Percentiles rank a stretch among this genome's conserved stretches.
These are phyloP conservation scores for Botryosphaeria agaves DNA, from an alignment of 2,329 filamentous ascomycete genomes.

Conservation along the genomic window DNA sequence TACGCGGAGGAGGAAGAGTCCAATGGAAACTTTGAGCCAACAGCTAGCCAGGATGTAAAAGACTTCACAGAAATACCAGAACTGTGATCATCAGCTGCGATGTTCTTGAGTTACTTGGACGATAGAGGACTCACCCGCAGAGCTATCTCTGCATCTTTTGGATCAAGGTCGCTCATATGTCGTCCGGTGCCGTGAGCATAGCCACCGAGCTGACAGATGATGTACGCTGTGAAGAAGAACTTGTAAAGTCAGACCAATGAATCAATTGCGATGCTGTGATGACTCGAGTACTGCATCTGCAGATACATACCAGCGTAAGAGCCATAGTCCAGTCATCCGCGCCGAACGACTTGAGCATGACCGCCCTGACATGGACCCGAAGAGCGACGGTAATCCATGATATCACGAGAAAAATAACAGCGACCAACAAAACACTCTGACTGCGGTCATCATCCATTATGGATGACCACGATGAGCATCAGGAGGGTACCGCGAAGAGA, in stretches of 20 bases:
- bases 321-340: constrained; percentile 25
- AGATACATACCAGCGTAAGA: constrained; percentile 13
- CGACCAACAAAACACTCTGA: constrained; percentile 5
- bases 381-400: constrained; percentile 19
- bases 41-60: constrained; percentile 32
- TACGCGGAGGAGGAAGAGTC: constrained; percentile 35
- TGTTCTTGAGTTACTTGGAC: background rate
- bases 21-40: constrained; percentile 33
- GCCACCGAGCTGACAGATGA: constrained; percentile 21
- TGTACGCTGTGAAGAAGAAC: constrained; percentile 21
- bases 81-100: constrained; percentile 9
- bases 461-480: no score
- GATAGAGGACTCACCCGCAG: constrained; percentile 9
- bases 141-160: constrained; percentile 12
- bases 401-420: constrained; percentile 19
- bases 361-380: constrained; percentile 19
- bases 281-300: no score
- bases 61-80: constrained; percentile 40
- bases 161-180: constrained; percentile 16
- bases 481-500: no score
- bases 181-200: constrained; percentile 21
- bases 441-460: constrained; percentile 1
- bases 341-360: constrained; percentile 19
- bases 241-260: constrained; percentile 1
- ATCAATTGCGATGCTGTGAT: background rate